These are phyloP conservation scores for Leccinum boreale DNA, from an alignment of 768 basidiomycete species.

Conservation along the genomic window DNA sequence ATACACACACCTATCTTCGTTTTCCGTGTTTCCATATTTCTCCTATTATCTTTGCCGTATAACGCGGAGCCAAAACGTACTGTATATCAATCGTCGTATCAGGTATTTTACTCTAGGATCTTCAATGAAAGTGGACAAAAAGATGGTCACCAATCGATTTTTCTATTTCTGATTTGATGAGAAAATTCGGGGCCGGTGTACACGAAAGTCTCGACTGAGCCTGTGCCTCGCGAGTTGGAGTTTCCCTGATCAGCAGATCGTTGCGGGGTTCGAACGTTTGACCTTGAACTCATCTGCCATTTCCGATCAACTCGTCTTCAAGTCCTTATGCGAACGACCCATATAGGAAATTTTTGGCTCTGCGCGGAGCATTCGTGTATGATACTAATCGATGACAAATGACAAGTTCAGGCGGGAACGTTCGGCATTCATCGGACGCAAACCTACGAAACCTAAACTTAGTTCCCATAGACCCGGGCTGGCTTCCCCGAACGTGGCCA, in stretches of 20 bases:
- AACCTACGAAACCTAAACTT: not conserved
- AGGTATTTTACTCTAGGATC: slow-evolving; percentile 16
- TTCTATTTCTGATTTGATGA: not conserved
- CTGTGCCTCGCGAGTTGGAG: not conserved
- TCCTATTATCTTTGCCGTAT: slow-evolving; percentile 10
- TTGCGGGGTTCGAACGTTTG: not conserved
- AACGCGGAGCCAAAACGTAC: slow-evolving; percentile 19
- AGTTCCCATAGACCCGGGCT: not conserved
- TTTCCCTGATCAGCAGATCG: not conserved
- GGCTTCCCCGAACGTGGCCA: not conserved
- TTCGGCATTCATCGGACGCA: not conserved
- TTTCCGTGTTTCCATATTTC: slow-evolving; percentile 14
- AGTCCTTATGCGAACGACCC: not conserved
- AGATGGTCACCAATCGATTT: not conserved
- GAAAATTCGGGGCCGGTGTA: not conserved
- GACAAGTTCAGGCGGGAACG: not conserved
- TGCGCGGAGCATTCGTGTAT: not conserved
- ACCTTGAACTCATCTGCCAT: not conserved
- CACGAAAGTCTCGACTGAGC: not conserved
- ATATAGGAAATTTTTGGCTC: not conserved
- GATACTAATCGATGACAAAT: not conserved
- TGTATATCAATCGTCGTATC: slow-evolving; percentile 18
- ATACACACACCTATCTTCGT: slow-evolving; percentile 13
- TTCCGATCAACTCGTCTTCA: not conserved
- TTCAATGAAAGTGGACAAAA: slow-evolving; percentile 8